Base-by-base conservation (phyloP, 2,329 filamentous ascomycete genomes). In the Cryphonectria carpinicola region DNA sequence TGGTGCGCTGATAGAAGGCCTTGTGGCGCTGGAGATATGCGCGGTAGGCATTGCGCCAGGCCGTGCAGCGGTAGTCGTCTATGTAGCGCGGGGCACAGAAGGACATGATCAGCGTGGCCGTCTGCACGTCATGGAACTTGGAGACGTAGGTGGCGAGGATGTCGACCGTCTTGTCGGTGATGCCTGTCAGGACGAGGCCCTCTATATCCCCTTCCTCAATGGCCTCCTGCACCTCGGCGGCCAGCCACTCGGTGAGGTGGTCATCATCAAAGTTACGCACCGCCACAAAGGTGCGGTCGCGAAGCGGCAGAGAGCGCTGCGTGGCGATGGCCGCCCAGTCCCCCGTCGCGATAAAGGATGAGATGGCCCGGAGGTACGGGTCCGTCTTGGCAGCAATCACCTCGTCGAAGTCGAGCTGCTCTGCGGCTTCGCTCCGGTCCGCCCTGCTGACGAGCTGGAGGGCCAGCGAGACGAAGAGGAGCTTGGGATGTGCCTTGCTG, bases 301-400 rank as follows among this genome's bases (percentile, higher is more conserved):
- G 86, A 2, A 96, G 86, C 1, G 93, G 91, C 2, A 97, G 85
- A 39, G 92, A 92, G 28, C 86, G 84, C 77, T 94, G 92, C 73
- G 91, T 88, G 54, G 92, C 90, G 56, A 96, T 92, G 56, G 87
- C 86, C 25, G 87, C 83, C 93, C 93, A 96, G 78, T 94, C 88
- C 5, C 91, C 91, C 0, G 90, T 93, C 13, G 91, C 90, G 72
- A 96, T 92, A 74, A 93, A 90, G 3, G 90, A 90, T 35, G 93
- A 93, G 64, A 96, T 91, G 7, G 92, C 93, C 69, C 93, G 90
- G 35, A 96, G 86, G 77, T 95, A 95, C 0, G 93, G 91, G 75
- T 96, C 92, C 0, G 90, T 89, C 72, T 91, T 88, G 71, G 87
- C 88, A 37, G 89, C 87, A 19, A 88, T 83, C 2, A 82, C 82